A percentile compares a stretch with the other conserved stretches of the same genome.
Conservation (phyloP, 768 basidiomycete genomes). For the Omphalotus guepiniiformis region DNA sequence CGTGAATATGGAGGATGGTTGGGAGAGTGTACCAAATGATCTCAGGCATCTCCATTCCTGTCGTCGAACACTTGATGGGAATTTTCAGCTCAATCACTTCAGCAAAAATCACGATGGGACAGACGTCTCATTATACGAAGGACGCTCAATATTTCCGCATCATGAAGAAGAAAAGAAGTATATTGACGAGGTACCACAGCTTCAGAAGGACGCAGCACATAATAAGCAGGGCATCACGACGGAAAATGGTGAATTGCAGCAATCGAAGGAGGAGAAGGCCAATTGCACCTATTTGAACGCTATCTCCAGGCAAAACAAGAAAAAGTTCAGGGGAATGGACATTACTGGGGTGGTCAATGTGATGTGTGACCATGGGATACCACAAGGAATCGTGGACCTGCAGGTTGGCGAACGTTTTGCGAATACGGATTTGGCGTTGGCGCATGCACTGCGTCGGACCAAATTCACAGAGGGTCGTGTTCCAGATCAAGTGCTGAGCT, state of each 20-base stretch:
- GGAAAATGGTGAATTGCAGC: too few relatives aligned
- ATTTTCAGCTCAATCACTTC: conserved; percentile 16
- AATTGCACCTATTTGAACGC: conserved; percentile 20
- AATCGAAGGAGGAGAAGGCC: conserved; percentile 14
- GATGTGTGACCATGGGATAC: conserved; percentile 17
- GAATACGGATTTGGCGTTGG: not conserved
- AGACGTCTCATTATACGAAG: conserved; percentile 16
- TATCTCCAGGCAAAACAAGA: conserved; percentile 19
- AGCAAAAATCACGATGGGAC: conserved; percentile 18
- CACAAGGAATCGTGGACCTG: conserved; percentile 7
- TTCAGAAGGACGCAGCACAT: not conserved
- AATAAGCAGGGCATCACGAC: not conserved
- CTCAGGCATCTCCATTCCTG: conserved; percentile 15
- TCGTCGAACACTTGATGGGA: conserved; percentile 17
- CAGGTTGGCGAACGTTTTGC: not conserved
- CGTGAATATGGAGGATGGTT: conserved; percentile 22
- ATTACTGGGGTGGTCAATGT: conserved; percentile 18
- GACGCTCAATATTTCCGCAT: conserved; percentile 12
- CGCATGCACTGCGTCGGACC: not conserved
- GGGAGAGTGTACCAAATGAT: not conserved
- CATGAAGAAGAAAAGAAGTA: conserved; percentile 14
- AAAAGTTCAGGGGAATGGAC: conserved; percentile 19
- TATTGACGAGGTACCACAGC: conserved; percentile 1
- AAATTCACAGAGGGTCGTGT: not conserved
- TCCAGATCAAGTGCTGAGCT: conserved; percentile 3